Evolutionary conservation across 306 rosid genomes (phyloP).

Genomic region (Cucurbita moschata): DNA sequence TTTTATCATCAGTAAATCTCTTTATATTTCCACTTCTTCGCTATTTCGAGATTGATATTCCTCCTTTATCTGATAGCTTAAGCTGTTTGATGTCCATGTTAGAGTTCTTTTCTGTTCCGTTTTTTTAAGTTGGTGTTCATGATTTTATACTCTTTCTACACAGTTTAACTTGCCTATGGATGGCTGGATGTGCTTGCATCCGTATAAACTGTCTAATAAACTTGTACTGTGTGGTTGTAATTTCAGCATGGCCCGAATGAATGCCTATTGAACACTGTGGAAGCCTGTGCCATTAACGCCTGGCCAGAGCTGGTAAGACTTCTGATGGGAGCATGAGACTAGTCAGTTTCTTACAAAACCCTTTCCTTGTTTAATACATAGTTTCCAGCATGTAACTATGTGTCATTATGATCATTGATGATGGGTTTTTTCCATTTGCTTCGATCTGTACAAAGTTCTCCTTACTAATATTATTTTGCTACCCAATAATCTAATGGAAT

Average conservation of each 20-base stretch:
- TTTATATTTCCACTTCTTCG: not conserved
- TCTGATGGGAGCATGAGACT: not conserved
- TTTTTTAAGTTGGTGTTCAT: not conserved
- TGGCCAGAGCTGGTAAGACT: slow-evolving; percentile 71
- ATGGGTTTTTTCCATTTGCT: not conserved
- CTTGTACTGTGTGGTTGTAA: slow-evolving; percentile 2
- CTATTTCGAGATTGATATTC: not conserved
- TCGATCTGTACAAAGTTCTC: not conserved
- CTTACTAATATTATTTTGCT: not conserved
- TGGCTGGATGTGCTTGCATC: not conserved
- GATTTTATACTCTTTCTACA: not conserved
- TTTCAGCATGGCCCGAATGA: slow-evolving; percentile 78
- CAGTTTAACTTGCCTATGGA: not conserved
- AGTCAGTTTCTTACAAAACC: not conserved
- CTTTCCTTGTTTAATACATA: not conserved
- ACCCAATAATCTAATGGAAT: not conserved
- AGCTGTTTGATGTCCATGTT: not conserved
- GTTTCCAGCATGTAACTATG: not conserved
- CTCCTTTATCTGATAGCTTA: not conserved
- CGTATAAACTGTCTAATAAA: not conserved
- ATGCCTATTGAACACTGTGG: slow-evolving; percentile 69
- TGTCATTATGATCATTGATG: no score
- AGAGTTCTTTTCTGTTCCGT: not conserved
- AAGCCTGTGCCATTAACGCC: slow-evolving; percentile 65
- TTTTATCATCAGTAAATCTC: slow-evolving; percentile 53